Conservation (phyloP, 169 alveolate species). For the Besnoitia besnoiti region DNA sequence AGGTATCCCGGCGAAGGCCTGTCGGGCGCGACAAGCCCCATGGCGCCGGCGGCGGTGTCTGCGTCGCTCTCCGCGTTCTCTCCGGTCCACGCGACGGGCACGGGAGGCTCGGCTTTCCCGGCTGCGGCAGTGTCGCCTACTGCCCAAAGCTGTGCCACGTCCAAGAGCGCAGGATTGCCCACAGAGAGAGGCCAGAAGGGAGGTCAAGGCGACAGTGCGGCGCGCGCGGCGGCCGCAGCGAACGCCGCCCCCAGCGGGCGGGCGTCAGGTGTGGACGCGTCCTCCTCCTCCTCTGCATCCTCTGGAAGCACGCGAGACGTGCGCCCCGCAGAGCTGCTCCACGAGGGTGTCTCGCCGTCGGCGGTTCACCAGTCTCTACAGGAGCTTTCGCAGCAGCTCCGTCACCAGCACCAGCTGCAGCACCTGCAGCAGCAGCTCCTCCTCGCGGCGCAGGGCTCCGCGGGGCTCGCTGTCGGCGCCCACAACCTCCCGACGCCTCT, state of each 20-base stretch:
- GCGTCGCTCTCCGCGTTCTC: background rate
- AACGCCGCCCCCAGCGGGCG: too few species aligned
- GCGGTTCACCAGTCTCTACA: background rate
- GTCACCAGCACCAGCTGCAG: conserved; percentile 33
- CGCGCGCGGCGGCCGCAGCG: background rate
- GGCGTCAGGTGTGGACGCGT: too few species aligned
- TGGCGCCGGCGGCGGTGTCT: background rate
- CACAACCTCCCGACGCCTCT: background rate
- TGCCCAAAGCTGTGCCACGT: too few species aligned
- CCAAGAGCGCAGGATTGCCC: too few species aligned
- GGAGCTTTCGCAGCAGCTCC: conserved; percentile 6
- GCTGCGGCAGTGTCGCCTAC: too few species aligned
- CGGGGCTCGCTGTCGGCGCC: background rate
- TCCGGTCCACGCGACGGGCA: background rate
- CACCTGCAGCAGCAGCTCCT: conserved; percentile 37
- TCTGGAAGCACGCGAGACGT: background rate
- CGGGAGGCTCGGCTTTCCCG: too few species aligned
- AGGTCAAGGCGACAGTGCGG: too few species aligned
- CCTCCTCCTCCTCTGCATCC: background rate
- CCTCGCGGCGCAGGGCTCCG: background rate
- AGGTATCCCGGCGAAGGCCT: background rate
- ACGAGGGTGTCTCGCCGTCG: too few species aligned
- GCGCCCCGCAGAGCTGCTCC: too few species aligned
- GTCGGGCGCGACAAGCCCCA: too few species aligned
- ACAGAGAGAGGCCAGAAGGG: too few species aligned